Percentiles rank a stretch among this genome's conserved stretches.
Evolutionary conservation across 2,329 filamentous ascomycete species (phyloP).

Genomic region (Cladosporium cucumerinum): DNA sequence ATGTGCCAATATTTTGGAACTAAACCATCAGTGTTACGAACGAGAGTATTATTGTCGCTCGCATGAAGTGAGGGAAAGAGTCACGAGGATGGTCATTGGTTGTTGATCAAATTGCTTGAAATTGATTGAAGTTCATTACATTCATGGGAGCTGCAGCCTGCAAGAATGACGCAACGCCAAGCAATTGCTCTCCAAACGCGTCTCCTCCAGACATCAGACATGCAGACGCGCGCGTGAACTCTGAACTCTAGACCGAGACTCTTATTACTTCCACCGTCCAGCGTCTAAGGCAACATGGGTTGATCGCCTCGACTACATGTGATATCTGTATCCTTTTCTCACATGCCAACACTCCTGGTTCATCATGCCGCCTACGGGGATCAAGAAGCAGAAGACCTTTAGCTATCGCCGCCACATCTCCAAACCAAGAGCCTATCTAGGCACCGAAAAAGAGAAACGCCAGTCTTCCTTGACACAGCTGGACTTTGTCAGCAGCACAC

Average conservation of each 20-base stretch:
- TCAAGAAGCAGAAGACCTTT: constrained; percentile 11
- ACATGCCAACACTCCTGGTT: not conserved
- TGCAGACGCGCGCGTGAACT: not conserved
- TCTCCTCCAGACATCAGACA: not conserved
- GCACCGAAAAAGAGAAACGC: constrained; percentile 12
- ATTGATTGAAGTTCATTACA: not conserved
- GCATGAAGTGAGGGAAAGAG: not conserved
- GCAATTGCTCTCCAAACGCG: not conserved
- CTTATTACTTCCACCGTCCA: not conserved
- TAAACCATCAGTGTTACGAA: not conserved
- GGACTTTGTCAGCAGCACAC: constrained; percentile 17
- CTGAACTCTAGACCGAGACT: not conserved
- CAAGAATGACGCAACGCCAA: not conserved
- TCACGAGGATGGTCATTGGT: not conserved
- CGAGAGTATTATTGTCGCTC: not conserved
- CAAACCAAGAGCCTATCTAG: constrained; percentile 6
- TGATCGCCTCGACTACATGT: not conserved
- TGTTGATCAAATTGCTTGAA: not conserved
- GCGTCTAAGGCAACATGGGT: not conserved
- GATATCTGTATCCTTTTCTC: not conserved
- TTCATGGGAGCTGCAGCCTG: not conserved
- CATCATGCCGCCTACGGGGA: constrained; percentile 7
- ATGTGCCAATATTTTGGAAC: not conserved
- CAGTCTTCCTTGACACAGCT: constrained; percentile 18
- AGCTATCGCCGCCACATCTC: constrained; percentile 12